phyloP scores from a whole-genome alignment of 1,139 yeast genomes.

The Yamadazyma sp. region DNA sequence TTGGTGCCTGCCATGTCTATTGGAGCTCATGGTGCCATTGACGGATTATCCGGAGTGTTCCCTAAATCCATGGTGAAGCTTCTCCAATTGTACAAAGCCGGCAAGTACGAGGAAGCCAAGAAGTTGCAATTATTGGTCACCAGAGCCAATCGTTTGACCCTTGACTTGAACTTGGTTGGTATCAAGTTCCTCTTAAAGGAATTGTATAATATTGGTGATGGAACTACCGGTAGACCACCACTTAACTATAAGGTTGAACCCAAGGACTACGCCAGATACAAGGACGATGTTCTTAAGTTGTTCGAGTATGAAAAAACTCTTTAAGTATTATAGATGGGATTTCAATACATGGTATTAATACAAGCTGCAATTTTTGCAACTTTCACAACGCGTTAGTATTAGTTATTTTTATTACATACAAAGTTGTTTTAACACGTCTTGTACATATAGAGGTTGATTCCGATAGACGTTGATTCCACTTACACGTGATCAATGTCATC shows the following conservation, averaged over 20 bases:
- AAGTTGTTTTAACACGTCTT: too few species aligned
- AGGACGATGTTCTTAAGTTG: constrained; percentile 13
- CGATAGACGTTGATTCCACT: too few species aligned
- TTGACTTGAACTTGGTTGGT: constrained; percentile 45
- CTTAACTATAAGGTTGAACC: constrained; percentile 13
- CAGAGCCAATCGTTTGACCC: constrained; percentile 41
- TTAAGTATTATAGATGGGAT: neutral
- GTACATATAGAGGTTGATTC: too few species aligned
- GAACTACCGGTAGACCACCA: constrained; percentile 18
- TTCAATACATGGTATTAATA: neutral
- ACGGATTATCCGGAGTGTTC: constrained; percentile 46
- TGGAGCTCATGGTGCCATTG: constrained; percentile 47
- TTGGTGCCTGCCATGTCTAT: constrained; percentile 43
- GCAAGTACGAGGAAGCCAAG: constrained; percentile 37
- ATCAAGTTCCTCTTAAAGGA: constrained; percentile 31
- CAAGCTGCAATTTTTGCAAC: too few species aligned
- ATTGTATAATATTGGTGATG: constrained; percentile 20
- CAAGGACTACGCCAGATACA: constrained; percentile 13
- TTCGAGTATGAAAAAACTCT: constrained; percentile 11
- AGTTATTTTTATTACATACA: too few species aligned
- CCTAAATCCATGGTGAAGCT: constrained; percentile 40
- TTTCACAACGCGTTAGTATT: too few species aligned
- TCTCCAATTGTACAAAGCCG: constrained; percentile 24
- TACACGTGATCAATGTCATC: too few species aligned
- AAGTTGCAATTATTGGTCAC: constrained; percentile 38